Base-by-base conservation (phyloP, 164 flowering plant species). In the Sextonia rubra region DNA sequence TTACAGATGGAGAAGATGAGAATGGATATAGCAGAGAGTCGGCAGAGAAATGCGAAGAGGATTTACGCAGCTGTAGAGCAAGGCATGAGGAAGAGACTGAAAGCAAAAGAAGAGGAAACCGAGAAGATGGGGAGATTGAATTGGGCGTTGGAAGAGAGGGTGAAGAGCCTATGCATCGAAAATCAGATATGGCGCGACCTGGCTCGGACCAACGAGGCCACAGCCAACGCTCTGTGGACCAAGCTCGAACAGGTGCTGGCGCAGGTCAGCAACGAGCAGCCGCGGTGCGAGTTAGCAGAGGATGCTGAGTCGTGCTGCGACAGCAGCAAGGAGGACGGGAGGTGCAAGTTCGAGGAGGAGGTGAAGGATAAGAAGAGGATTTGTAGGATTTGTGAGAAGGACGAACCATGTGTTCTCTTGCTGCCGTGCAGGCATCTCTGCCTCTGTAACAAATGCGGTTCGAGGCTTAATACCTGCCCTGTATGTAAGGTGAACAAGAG, bases 151-250 rank as follows among this genome's bases (percentile, higher is more conserved):
- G 88, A 90, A 70, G 96, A 87, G 67, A 72, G 80, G 30, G 83
- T 88, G 60, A 84, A 82, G 68, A 78, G 78, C 0, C 82, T 92
- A 8, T 80, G 70, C 80, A 9, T 87, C 23, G 94, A 92, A 80
- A 90, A 87, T 70, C 91, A 89, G 73, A 82, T 90, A 49, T 92
- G 96, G 97, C 58, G 88, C 18, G 92, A 90, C 20, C 60, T 90
- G 69, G 95, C 96, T 0, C 89, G 84, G 60, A 74, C 86, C 24
- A 89, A 88, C 81, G 97, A 92, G 69, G 94, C 97, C 48, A 83
- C 93, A 0, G 96, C 88, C 25, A 87, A 86, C 75, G 83, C 88
- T 0, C 77, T 92, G 4, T 79, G 90, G 0, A 64, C 69, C 73
- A 85, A 89, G 58, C 84, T 92, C 26, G 91, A 89, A 58, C 88